Evolutionary conservation across 345 rosid species (phyloP), one percentile per base, ranked within the genome.

Genomic region (Melaleuca alternifolia): DNA sequence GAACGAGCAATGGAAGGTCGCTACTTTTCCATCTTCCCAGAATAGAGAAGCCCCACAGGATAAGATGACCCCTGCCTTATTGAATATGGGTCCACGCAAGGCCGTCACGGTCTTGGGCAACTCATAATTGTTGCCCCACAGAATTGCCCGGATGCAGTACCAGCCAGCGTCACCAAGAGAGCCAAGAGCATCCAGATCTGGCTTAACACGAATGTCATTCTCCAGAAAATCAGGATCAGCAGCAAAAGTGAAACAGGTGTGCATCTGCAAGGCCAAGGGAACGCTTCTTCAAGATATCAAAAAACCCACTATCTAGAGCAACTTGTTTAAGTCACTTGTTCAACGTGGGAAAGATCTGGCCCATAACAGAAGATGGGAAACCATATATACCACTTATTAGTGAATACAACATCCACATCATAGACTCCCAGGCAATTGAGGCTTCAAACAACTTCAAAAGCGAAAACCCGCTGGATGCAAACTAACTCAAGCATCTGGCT

Each of bases 101-200:
- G 98, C 96, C 5, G 88, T 83, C 4, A 93, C 94, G 0, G 91
- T 92, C 88, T 92, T 92, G 0, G 98, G 99, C 46, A 95, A 93
- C 83, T 95, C 91, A 85, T 93, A 95, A 87, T 93, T 90, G 83
- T 91, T 91, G 6, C 88, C 94, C 88, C 92, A 92, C 81, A 97
- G 90, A 88, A 89, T 88, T 48, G 95, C 89, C 88, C 95, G 89
- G 86, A 93, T 89, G 62, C 93, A 86, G 86, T 97, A 97, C 99
- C 99, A 97, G 46, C 99, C 98, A n/a, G 92, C 90, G 79, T 97
- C 99, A 14, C 98, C 99, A 2, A 97, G 96, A 10, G 97, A 92
- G 37, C 99, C 99, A 6, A 93, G 98, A 20, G 92, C 92, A 59
- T 97, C 98, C 2, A 97, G 98, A 79, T 95, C 94, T 37, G 97